Evolutionary conservation across 2,329 filamentous ascomycete genomes (phyloP).

Genomic region (Nemania diffusa): DNA sequence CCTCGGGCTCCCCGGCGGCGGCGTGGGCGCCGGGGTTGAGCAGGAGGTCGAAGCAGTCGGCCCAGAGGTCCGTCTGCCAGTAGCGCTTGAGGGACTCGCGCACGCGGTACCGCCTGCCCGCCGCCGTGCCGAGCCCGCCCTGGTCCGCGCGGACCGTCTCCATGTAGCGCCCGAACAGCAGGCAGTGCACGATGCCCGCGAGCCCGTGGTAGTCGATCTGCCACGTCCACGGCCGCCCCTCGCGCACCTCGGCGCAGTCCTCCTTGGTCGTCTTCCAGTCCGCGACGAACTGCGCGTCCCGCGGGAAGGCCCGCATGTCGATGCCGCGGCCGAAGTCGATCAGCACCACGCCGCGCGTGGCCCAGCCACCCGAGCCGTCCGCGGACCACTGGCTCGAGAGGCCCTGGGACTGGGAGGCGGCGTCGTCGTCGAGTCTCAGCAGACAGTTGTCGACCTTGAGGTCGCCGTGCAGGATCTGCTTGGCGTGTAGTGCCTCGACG

Average conservation of each 20-base stretch:
- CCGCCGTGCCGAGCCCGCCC: slow-evolving; percentile 64
- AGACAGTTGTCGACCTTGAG: slow-evolving; percentile 96
- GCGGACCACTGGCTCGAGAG: slow-evolving; percentile 73
- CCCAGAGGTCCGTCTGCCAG: slow-evolving; percentile 96
- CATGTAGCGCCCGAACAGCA: slow-evolving; percentile 96
- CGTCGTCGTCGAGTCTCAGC: slow-evolving; percentile 74
- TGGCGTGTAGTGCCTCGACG: slow-evolving; percentile 84
- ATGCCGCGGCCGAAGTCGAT: slow-evolving; percentile 97
- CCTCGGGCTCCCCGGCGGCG: slow-evolving; percentile 68
- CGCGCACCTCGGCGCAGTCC: slow-evolving; percentile 95
- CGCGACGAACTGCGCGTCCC: slow-evolving; percentile 86
- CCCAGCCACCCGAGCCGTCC: slow-evolving; percentile 82
- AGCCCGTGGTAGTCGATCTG: slow-evolving; percentile 97
- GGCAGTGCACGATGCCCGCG: slow-evolving; percentile 85
- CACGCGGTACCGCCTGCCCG: slow-evolving; percentile 78
- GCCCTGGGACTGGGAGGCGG: slow-evolving; percentile 10
- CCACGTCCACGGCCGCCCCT: slow-evolving; percentile 94
- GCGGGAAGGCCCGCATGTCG: slow-evolving; percentile 86
- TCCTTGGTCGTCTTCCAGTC: slow-evolving; percentile 91
- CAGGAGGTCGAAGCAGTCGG: slow-evolving; percentile 81
- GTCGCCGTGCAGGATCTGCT: slow-evolving; percentile 87
- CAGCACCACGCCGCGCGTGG: slow-evolving; percentile 79
- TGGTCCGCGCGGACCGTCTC: slow-evolving; percentile 73
- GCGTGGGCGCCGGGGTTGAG: slow-evolving; percentile 80
- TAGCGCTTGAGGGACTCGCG: slow-evolving; percentile 90